Evolutionary conservation across 495 filamentous ascomycete species (phyloP).

Genomic region (Amphirosellinia nigrospora): DNA sequence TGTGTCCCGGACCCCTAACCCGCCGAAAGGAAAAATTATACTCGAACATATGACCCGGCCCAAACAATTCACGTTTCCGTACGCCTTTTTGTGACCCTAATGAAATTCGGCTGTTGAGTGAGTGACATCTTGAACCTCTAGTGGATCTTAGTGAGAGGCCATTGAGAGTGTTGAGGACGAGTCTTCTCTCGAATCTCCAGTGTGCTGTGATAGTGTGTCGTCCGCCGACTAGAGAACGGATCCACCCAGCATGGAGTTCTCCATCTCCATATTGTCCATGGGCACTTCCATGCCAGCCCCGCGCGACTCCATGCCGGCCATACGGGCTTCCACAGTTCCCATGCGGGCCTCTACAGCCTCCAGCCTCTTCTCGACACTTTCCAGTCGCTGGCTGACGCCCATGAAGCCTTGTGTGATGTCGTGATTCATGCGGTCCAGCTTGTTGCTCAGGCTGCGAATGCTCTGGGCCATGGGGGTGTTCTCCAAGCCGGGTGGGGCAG

Average conservation of each 20-base stretch:
- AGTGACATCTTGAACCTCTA: constrained; percentile 1
- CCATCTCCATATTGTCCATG: constrained; percentile 55
- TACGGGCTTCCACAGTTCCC: constrained; percentile 46
- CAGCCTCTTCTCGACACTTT: constrained; percentile 51
- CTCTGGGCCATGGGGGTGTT: constrained; percentile 53
- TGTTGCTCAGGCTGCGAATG: constrained; percentile 52
- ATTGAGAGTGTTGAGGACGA: not conserved
- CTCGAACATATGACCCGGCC: constrained; percentile 20
- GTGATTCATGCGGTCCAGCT: constrained; percentile 54
- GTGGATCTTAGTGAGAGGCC: too few species aligned
- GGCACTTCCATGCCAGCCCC: constrained; percentile 49
- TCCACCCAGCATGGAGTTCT: constrained; percentile 33
- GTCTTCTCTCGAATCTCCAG: too few species aligned
- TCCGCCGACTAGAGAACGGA: constrained; percentile 32
- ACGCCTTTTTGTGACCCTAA: constrained; percentile 23
- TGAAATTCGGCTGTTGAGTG: not conserved
- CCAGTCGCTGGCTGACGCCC: constrained; percentile 40
- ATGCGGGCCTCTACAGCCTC: constrained; percentile 50
- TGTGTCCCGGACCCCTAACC: constrained; percentile 18
- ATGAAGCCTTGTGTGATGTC: constrained; percentile 47
- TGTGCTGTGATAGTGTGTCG: too few species aligned
- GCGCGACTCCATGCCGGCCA: constrained; percentile 49
- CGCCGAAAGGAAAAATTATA: constrained; percentile 23
- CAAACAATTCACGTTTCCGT: constrained; percentile 20
- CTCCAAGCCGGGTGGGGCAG: constrained; percentile 50